A percentile compares a stretch with the other conserved stretches of the same genome.
phyloP scores from a whole-genome alignment of 805 yeast species.

The Allodekkera sacchari region DNA sequence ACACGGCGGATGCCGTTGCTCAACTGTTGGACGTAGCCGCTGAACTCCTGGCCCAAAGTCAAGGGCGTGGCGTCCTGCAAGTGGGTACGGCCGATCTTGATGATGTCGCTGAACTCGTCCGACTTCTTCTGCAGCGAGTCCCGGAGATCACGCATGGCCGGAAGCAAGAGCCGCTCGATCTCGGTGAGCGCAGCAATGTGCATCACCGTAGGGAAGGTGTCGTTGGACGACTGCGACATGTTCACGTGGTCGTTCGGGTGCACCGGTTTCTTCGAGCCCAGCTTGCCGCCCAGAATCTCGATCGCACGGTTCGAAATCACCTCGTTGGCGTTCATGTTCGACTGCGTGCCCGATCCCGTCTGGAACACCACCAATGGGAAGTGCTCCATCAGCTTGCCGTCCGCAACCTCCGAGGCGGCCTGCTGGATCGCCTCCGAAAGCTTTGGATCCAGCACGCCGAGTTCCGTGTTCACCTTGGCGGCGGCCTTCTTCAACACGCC shows the following conservation, averaged over 20 bases:
- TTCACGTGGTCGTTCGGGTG: constrained; percentile 99
- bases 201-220: constrained; percentile 99
- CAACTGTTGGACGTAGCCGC: constrained; percentile 92
- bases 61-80: constrained; percentile 98
- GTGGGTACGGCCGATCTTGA: constrained; percentile 98
- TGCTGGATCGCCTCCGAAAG: constrained; percentile 76
- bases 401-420: constrained; percentile 93
- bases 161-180: constrained; percentile 66
- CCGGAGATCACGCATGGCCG: constrained; percentile 70
- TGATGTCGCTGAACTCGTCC: constrained; percentile 78
- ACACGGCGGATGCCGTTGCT: constrained; percentile 86
- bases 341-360: constrained; percentile 98
- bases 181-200: constrained; percentile 97
- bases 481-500: constrained; percentile 93
- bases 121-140: constrained; percentile 71
- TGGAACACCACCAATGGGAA: constrained; percentile 98
- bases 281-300: constrained; percentile 84
- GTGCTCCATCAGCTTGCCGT: constrained; percentile 86
- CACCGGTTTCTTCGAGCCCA: constrained; percentile 89
- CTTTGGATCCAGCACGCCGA: constrained; percentile 80
- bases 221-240: constrained; percentile 98
- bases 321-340: constrained; percentile 98
- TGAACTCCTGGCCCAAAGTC: constrained; percentile 96
- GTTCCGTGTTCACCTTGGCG: constrained; percentile 76
- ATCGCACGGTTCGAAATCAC: constrained; percentile 98